These are phyloP conservation scores for Hemileccinum rubropunctum DNA, from an alignment of 768 basidiomycete genomes.

Conservation along the genomic window DNA sequence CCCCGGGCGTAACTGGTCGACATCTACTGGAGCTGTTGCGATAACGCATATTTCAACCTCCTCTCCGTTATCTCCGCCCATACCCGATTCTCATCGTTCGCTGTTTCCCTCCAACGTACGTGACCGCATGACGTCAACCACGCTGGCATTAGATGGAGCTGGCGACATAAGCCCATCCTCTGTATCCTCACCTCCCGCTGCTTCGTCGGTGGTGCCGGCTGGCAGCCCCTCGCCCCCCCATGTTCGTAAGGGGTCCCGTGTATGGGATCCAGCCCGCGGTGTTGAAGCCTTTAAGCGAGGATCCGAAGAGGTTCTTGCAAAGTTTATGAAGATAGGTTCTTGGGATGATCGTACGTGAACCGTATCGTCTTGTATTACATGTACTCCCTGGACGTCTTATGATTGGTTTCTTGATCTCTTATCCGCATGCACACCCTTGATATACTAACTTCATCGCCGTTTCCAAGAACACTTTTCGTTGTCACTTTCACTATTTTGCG, in stretches of 20 bases:
- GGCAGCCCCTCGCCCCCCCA: constrained; percentile 36
- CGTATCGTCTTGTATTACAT: neutral
- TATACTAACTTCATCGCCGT: constrained; percentile 3
- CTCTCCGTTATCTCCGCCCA: constrained; percentile 1
- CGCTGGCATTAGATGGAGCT: constrained; percentile 9
- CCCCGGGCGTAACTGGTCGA: constrained; percentile 20
- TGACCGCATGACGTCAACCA: constrained; percentile 8
- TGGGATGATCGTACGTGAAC: constrained; percentile 51
- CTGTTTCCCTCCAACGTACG: constrained; percentile 17
- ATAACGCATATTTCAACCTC: neutral
- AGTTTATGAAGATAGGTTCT: constrained; percentile 78
- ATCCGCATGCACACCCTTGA: neutral
- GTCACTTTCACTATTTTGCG: neutral
- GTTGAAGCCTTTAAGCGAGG: constrained; percentile 85
- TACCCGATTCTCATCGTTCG: constrained; percentile 13
- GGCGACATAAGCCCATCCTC: constrained; percentile 4
- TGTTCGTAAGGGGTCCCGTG: constrained; percentile 51
- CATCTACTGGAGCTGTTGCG: constrained; percentile 6
- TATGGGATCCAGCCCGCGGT: constrained; percentile 84
- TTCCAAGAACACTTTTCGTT: neutral
- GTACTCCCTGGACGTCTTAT: neutral
- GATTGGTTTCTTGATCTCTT: constrained; percentile 1
- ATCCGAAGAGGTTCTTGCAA: constrained; percentile 82
- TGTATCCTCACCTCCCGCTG: constrained; percentile 35
- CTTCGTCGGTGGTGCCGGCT: constrained; percentile 51